Evolutionary conservation across 306 rosid species (phyloP), one percentile per base, ranked within the genome.

Genomic region (Casuarina cunninghamiana): DNA sequence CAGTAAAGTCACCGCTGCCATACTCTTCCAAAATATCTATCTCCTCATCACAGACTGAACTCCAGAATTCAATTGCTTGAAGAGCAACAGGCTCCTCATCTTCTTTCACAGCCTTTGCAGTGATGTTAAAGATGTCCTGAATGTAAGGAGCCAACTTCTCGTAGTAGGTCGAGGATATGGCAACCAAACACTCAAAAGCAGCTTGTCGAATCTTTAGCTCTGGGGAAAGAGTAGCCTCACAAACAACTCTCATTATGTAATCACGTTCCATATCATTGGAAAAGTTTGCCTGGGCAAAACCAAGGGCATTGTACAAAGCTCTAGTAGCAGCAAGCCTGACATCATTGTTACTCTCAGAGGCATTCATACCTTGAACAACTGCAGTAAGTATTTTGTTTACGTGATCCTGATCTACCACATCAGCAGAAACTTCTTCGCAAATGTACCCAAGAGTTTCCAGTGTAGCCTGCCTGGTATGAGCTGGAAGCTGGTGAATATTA

Each of bases 1-100:
- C 98, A 53, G 85, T 86, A 80, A 89, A 91, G 1, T 91, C 98
- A 63, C 93, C 93, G 32, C 32, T 26, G 3, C 96, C 98, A 78
- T 94, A 94, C 76, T 89, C 97, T 84, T 94, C 97, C 78, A 90
- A 74, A 48, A 94, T 91, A 63, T 94, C 97, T 67, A 90, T 94
- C 85, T 94, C 98, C 86, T 94, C 97, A 51, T 94, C 98, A 61
- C 98, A 94, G 49, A 94, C 89, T 62, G 98, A 94, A 80, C 98
- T 94, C 98, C 98, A 94, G 63, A 94, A 94, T 72, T 94, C 98
- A 57, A 90, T 83, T 21, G 98, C 98, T 82, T 94, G 98, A 35
- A 94, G 96, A 9, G 98, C 96, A 76, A 91, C 98, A 15, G 97
- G 90, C 79, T 94, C 98, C 49, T 91, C 97, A 72, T 94, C 98